Conservation (phyloP, 2,329 filamentous ascomycete genomes). For the Penicillium palitans region DNA sequence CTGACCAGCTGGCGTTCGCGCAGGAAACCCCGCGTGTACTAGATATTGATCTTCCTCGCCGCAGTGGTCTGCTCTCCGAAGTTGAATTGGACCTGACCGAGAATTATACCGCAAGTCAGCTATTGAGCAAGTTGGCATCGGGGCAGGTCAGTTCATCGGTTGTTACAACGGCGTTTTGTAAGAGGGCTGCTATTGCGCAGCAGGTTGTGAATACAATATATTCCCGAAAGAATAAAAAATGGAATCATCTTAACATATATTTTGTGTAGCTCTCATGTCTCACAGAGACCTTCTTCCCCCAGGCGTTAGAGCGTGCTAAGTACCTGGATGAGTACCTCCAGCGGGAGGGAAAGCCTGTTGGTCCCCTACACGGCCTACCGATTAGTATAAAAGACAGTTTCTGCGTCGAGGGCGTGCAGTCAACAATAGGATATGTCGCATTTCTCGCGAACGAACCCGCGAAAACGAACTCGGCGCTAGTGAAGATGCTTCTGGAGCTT, state of each 20-base stretch:
- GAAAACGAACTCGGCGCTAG: constrained; percentile 23
- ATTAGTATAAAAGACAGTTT: constrained; percentile 41
- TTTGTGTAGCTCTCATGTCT: constrained; percentile 33
- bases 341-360: constrained; percentile 31
- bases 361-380: constrained; percentile 44
- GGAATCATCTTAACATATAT: not conserved
- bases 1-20: constrained; percentile 5
- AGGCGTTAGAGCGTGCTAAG: constrained; percentile 39
- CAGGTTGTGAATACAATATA: constrained; percentile 27
- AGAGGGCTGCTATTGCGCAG: constrained; percentile 42
- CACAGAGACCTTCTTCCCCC: constrained; percentile 41
- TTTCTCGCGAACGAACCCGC: constrained; percentile 23
- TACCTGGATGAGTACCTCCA: constrained; percentile 38
- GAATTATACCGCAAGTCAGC: constrained; percentile 22
- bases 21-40: constrained; percentile 17
- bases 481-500: constrained; percentile 27
- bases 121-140: constrained; percentile 21
- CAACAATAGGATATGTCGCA: constrained; percentile 28
- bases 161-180: constrained; percentile 41
- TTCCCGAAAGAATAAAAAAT: not conserved
- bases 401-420: constrained; percentile 22
- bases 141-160: constrained; percentile 23
- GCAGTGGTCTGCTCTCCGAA: constrained; percentile 47
- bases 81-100: constrained; percentile 52
- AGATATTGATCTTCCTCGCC: constrained; percentile 20